Conservation (phyloP, 495 filamentous ascomycete genomes). For the Aspergillus homomorphus region DNA sequence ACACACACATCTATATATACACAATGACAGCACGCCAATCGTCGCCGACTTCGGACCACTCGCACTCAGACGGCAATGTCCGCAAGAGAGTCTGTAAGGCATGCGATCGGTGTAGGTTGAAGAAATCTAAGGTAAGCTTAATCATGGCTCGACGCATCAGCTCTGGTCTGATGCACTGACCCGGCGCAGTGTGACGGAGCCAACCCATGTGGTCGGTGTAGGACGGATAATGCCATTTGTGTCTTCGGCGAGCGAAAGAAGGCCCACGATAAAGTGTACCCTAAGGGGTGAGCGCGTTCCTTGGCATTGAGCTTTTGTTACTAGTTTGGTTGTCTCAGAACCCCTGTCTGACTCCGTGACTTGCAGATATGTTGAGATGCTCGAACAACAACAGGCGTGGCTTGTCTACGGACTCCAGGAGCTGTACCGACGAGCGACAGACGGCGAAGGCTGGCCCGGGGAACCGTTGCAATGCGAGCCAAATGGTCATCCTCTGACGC, state of each 20-base stretch:
- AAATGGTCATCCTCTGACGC: constrained; percentile 61
- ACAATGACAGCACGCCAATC: constrained; percentile 48
- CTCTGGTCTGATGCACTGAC: constrained; percentile 24
- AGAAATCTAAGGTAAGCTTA: constrained; percentile 60
- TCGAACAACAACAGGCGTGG: constrained; percentile 66
- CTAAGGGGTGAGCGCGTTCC: constrained; percentile 54
- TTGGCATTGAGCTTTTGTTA: constrained; percentile 14
- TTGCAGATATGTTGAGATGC: constrained; percentile 64
- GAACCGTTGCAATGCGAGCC: constrained; percentile 47
- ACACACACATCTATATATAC: constrained; percentile 7
- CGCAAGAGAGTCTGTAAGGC: constrained; percentile 63
- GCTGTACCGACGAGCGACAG: constrained; percentile 51
- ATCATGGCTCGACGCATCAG: constrained; percentile 17
- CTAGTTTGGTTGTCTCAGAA: constrained; percentile 2
- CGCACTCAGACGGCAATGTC: constrained; percentile 42
- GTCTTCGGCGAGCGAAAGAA: constrained; percentile 62
- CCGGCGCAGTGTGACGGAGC: constrained; percentile 55
- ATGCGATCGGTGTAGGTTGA: constrained; percentile 61
- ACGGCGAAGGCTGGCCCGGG: constrained; percentile 55
- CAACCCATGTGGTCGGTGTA: constrained; percentile 58
- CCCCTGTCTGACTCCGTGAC: constrained; percentile 12
- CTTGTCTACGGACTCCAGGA: constrained; percentile 60
- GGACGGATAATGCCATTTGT: constrained; percentile 58
- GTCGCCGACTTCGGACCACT: constrained; percentile 43
- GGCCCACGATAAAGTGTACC: constrained; percentile 61